A percentile compares a stretch with the other conserved stretches of the same genome.
Conservation (phyloP, 2,329 filamentous ascomycete species). For the Salinomyces thailandicus region DNA sequence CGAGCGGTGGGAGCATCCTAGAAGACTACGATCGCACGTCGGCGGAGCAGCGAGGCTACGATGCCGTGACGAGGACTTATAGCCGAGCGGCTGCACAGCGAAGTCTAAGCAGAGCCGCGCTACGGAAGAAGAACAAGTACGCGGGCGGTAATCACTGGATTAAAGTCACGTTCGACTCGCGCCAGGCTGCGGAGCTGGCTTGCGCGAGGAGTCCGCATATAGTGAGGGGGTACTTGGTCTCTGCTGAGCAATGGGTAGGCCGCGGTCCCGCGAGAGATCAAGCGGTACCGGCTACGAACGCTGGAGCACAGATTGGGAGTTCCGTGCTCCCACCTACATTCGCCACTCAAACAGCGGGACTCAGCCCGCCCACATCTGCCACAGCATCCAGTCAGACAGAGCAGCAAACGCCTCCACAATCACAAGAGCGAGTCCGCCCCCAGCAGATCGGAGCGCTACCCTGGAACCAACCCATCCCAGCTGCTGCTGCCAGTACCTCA, state of each 20-base stretch:
- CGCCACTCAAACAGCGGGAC: conserved; percentile 22
- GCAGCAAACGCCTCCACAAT: conserved; percentile 5
- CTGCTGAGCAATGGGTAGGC: conserved; percentile 38
- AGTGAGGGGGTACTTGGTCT: conserved; percentile 38
- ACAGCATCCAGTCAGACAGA: conserved; percentile 35
- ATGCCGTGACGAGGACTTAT: conserved; percentile 58
- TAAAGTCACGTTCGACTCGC: conserved; percentile 43
- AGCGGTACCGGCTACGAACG: conserved; percentile 30
- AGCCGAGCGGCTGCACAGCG: conserved; percentile 60
- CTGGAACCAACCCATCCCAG: no score
- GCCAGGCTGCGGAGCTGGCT: conserved; percentile 39
- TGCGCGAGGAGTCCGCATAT: conserved; percentile 37
- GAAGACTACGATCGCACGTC: conserved; percentile 87
- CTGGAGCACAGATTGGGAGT: conserved; percentile 22
- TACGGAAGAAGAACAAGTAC: conserved; percentile 68
- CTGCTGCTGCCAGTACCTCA: no score
- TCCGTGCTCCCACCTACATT: conserved; percentile 20
- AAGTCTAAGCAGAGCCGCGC: conserved; percentile 59
- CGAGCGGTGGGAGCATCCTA: conserved; percentile 69
- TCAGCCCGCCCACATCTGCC: conserved; percentile 19
- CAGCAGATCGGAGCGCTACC: no score
- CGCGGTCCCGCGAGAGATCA: conserved; percentile 34
- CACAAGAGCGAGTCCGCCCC: conserved; percentile 1
- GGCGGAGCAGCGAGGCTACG: conserved; percentile 58
- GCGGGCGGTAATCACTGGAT: conserved; percentile 88